phyloP scores from a whole-genome alignment of 257 asterid genomes.

The Nicotiana knightiana region DNA sequence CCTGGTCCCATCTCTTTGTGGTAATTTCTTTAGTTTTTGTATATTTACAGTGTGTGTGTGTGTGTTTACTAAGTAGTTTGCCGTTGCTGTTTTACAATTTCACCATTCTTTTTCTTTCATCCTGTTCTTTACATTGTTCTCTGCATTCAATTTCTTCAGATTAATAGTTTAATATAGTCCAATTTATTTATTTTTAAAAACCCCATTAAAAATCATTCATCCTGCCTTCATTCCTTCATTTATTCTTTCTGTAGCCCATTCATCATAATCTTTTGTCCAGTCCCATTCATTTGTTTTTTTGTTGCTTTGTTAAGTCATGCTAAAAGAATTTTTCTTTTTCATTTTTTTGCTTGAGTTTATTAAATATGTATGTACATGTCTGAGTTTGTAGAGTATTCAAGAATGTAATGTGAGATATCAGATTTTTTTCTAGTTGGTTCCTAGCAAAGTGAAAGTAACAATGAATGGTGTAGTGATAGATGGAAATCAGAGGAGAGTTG shows the following conservation, averaged over 20 bases:
- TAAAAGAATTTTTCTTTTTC: not conserved
- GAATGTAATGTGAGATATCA: conserved; percentile 14
- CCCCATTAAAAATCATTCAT: not conserved
- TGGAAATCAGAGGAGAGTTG: conserved; percentile 26
- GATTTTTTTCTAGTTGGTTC: conserved; percentile 11
- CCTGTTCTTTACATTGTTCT: not conserved
- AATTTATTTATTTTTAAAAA: not conserved
- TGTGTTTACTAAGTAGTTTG: not conserved
- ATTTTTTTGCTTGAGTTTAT: not conserved
- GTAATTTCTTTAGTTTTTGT: conserved; percentile 13
- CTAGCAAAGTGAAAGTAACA: conserved; percentile 13
- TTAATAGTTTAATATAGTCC: not conserved
- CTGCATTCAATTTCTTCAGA: not conserved
- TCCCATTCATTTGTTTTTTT: not conserved
- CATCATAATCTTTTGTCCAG: not conserved
- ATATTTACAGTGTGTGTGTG: not conserved
- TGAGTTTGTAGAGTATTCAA: conserved; percentile 6
- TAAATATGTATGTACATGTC: not conserved
- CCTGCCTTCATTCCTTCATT: not conserved
- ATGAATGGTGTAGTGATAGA: conserved; percentile 31
- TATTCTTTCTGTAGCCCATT: conserved; percentile 5
- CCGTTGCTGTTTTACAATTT: not conserved
- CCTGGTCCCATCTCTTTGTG: conserved; percentile 28
- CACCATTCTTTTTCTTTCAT: not conserved
- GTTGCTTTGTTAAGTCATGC: not conserved